Conservation (phyloP, 2,329 filamentous ascomycete species). For the Exophiala sideris region DNA sequence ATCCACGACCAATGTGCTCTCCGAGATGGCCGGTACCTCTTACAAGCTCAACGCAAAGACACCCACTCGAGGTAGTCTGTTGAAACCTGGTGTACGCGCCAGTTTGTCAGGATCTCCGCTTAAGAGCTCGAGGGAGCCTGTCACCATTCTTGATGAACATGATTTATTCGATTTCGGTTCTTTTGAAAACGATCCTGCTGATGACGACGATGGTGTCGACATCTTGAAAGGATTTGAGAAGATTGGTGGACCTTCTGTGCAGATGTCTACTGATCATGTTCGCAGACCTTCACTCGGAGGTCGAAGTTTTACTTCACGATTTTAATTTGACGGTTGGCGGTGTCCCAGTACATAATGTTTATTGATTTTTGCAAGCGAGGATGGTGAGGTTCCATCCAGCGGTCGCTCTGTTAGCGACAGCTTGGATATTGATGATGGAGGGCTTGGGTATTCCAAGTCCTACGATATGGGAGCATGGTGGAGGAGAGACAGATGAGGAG, state of each 20-base stretch:
- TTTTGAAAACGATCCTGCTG: slow-evolving; percentile 41
- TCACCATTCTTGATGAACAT: slow-evolving; percentile 37
- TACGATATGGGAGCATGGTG: not conserved
- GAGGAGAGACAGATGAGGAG: not conserved
- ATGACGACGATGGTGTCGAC: slow-evolving; percentile 43
- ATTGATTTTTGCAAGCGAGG: not conserved
- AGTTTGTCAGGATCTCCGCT: slow-evolving; percentile 21
- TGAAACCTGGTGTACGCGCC: slow-evolving; percentile 22
- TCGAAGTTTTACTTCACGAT: slow-evolving; percentile 24
- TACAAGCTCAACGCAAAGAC: slow-evolving; percentile 37
- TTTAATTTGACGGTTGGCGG: slow-evolving; percentile 13
- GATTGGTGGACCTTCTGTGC: slow-evolving; percentile 33
- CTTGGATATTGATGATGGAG: not conserved
- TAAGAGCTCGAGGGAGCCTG: slow-evolving; percentile 30
- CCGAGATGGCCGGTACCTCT: slow-evolving; percentile 40
- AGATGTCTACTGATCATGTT: slow-evolving; percentile 9
- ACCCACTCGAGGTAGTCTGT: slow-evolving; percentile 35
- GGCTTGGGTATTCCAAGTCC: not conserved
- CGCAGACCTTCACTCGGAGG: slow-evolving; percentile 22
- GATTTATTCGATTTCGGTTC: slow-evolving; percentile 49
- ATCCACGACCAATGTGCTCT: slow-evolving; percentile 50
- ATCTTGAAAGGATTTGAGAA: slow-evolving; percentile 48
- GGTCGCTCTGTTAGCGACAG: not conserved
- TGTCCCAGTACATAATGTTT: slow-evolving; percentile 3
- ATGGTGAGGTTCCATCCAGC: slow-evolving; percentile 3